Percentiles rank a stretch among this genome's conserved stretches.
Evolutionary conservation across 2,329 filamentous ascomycete species (phyloP).

Genomic region (Knufia fluminis): DNA sequence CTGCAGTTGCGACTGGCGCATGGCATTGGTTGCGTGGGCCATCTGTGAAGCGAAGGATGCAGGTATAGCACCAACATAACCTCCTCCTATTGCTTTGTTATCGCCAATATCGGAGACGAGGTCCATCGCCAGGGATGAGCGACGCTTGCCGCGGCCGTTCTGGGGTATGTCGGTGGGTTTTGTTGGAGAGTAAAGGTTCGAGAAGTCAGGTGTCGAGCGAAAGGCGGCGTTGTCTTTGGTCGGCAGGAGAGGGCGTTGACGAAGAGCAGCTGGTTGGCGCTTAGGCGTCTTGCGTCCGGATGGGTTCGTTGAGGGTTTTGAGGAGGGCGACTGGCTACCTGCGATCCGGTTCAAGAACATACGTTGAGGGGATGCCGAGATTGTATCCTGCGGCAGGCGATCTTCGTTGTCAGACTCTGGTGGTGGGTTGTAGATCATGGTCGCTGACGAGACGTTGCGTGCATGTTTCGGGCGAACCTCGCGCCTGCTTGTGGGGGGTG

Average conservation of each 20-base stretch:
- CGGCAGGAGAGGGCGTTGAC: conserved; percentile 45
- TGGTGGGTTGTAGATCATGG: conserved; percentile 72
- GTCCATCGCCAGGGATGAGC: conserved; percentile 51
- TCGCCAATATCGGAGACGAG: conserved; percentile 64
- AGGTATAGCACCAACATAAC: conserved; percentile 54
- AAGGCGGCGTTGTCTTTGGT: conserved; percentile 37
- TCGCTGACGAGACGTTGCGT: conserved; percentile 70
- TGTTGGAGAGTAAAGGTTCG: conserved; percentile 32
- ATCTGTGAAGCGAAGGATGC: conserved; percentile 76
- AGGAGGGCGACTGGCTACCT: conserved; percentile 31
- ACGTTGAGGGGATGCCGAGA: background rate
- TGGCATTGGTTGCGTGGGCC: conserved; percentile 58
- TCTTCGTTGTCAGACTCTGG: conserved; percentile 22
- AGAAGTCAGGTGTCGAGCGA: conserved; percentile 48
- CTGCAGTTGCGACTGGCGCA: conserved; percentile 39
- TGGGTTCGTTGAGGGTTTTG: conserved; percentile 22
- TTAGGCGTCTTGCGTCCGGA: conserved; percentile 37
- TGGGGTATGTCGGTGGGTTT: conserved; percentile 28
- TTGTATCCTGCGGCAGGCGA: conserved; percentile 10
- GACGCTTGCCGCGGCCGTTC: conserved; percentile 42
- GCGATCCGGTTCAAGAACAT: conserved; percentile 14
- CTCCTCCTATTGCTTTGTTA: conserved; percentile 51
- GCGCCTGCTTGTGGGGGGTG: conserved; percentile 13
- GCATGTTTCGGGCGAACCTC: conserved; percentile 44
- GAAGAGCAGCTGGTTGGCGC: conserved; percentile 16